Evolutionary conservation across 2,329 filamentous ascomycete species (phyloP), one percentile per base, ranked within the genome.

Genomic region (Epichloe hybrida): DNA sequence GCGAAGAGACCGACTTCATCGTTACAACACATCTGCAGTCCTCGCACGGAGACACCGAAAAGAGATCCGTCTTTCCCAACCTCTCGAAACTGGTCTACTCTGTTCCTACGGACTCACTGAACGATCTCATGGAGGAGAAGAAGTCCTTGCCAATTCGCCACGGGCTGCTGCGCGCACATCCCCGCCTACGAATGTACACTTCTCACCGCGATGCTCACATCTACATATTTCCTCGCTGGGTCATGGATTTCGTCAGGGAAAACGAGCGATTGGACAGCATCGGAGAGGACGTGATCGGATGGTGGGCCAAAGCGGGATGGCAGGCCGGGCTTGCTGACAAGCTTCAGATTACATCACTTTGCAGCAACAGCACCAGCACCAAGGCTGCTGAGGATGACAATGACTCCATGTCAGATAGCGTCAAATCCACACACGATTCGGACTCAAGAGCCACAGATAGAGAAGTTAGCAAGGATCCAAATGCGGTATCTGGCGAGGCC

Each of bases 261-360:
- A 94, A 96, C 60, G 84, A 90, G 34, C 81, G 78, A 11, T 80
- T 98, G 55, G 87, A 95, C 59, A 94, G 84, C 51, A 82, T 98
- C 46, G 86, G 86, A 35, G 91, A 97, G 65, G 91, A 97, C 61
- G 81, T 96, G 5, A 73, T 97, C 15, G 89, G 90, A 6, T 95
- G 88, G 86, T 95, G 90, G 89, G 88, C 90, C 36, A 97, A 97
- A 65, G 82, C 91, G 1, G 82, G 83, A 50, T 98, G 93, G 93
- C 90, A 97, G 66, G 73, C 78, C 3, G 86, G 88, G 0, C 72
- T 96, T 3, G 80, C 79, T 0, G 80, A 85, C 48, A 96, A 95
- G 66, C 74, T 97, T 7, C 79, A 82, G 1, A 70, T 95, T 49
- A 71, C 78, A 47, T 74, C 83, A 43, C 77, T 91, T 4, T 72